Conservation (phyloP, 495 filamentous ascomycete species). For the Neurospora sp. region DNA sequence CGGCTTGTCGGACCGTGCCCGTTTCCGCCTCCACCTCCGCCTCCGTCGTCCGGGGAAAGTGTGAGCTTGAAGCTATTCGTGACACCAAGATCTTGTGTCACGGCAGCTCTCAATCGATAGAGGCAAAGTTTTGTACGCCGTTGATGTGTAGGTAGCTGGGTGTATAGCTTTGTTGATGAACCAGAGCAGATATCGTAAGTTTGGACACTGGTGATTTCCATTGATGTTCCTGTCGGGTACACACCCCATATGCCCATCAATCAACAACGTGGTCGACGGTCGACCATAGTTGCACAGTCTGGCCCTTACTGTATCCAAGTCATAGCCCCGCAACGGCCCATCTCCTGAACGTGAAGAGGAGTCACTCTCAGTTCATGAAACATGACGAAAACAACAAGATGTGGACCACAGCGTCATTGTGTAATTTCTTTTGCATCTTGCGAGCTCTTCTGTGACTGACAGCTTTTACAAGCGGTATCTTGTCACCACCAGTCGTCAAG, state of each 20-base stretch:
- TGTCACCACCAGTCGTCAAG: background rate
- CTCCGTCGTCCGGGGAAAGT: background rate
- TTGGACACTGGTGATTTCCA: background rate
- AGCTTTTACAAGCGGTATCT: background rate
- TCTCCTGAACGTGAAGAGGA: background rate
- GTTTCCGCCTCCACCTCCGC: background rate
- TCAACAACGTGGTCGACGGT: background rate
- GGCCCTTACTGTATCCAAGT: background rate
- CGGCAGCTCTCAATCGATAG: background rate
- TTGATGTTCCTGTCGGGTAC: background rate
- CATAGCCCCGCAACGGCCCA: background rate
- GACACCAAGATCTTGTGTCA: background rate
- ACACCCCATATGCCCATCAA: background rate
- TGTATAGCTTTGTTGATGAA: background rate
- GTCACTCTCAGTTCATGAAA: background rate
- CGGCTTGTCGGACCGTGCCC: background rate
- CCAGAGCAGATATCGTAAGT: background rate
- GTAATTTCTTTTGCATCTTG: background rate
- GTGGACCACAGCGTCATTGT: background rate
- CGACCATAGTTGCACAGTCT: background rate
- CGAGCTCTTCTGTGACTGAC: background rate
- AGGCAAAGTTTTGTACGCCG: background rate
- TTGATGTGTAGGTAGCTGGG: background rate
- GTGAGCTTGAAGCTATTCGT: background rate
- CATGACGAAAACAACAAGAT: background rate